Evolutionary conservation across 176 grass and related monocot genomes (phyloP).

Genomic region (Triticum monococcum): DNA sequence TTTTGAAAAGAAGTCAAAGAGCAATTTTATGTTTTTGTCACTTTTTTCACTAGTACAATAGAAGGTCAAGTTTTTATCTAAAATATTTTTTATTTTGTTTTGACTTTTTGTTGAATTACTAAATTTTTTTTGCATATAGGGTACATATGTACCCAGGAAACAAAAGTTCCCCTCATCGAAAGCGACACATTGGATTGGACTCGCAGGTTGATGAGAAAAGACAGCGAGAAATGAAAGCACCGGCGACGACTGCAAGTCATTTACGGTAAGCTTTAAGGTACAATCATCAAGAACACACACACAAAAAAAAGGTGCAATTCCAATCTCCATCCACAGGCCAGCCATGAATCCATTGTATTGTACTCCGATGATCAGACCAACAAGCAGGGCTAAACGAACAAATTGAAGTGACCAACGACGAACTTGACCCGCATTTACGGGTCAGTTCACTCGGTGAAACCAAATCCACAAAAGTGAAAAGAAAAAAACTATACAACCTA

Average conservation of each 20-base stretch:
- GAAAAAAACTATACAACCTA: neutral
- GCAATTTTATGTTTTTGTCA: too few relatives aligned
- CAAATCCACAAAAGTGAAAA: neutral
- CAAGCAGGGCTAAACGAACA: neutral
- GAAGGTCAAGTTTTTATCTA: too few relatives aligned
- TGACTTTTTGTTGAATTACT: too few relatives aligned
- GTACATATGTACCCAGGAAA: too few relatives aligned
- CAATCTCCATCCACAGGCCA: neutral
- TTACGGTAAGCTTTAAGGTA: neutral
- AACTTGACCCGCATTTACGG: constrained; percentile 23
- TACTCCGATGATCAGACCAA: neutral
- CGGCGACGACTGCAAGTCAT: neutral
- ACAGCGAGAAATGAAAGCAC: neutral
- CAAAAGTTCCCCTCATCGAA: too few relatives aligned
- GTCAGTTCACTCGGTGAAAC: neutral
- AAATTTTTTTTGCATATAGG: too few relatives aligned
- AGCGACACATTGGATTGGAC: neutral
- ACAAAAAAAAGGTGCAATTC: neutral
- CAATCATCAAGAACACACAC: neutral
- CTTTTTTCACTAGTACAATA: too few relatives aligned
- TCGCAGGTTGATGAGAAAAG: neutral
- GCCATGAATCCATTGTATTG: neutral
- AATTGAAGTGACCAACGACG: neutral
- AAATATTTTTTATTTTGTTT: too few relatives aligned
- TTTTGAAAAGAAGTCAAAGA: too few relatives aligned